Base-by-base conservation (phyloP, 192 early-diverging fungal genomes). In the Coemansia sp. region DNA sequence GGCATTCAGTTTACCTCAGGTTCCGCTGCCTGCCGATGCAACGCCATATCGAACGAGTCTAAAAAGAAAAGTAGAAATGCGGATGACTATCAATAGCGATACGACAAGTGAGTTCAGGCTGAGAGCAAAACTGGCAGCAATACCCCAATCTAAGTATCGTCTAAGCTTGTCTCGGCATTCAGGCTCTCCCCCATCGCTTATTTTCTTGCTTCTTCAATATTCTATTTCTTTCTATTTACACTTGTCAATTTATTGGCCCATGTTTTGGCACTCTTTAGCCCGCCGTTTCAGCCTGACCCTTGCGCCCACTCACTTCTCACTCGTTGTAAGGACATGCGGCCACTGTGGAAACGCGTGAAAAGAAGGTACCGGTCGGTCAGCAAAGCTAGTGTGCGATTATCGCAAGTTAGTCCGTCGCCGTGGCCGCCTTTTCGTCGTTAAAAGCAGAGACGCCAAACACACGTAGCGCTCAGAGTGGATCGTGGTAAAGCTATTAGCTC, bases 401-500 rank as follows among this genome's bases (percentile, higher is more conserved):
- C 96, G 96, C 86, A 92, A 86, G 53, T 95, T 95, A 65, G 91
- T 91, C 40, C 87, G 88, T 69, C 86, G 96, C 64, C 86, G 93
- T 31, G 93, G 95, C 50, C 89, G 87, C 44, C 80, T 98, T 29
- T 90, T 92, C 71, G 92, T 98, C 22, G 85, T 94, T 9, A 96
- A 95, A 86, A 91, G 82, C 79, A 91, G 93, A 78, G 92, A 96
- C 74, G 88, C 91, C 62, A 94, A 92, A 82, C 96, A 98, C 83
- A 98, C 96, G 88, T 95, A 98, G 77, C 86, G 90, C 72, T 94
- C 74, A 55, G 70, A 71, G 15, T 79, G 41, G 6, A 34, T 34
- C 5, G 4, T 34, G 32, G 32, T 34, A 7, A 34, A 7, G 32
- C 32, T 0, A 34, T 34, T 7, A 0, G 6, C 32, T 34, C 6